These are phyloP conservation scores for Xylaria bambusicola DNA, from an alignment of 495 filamentous ascomycete species.

Conservation along the genomic window DNA sequence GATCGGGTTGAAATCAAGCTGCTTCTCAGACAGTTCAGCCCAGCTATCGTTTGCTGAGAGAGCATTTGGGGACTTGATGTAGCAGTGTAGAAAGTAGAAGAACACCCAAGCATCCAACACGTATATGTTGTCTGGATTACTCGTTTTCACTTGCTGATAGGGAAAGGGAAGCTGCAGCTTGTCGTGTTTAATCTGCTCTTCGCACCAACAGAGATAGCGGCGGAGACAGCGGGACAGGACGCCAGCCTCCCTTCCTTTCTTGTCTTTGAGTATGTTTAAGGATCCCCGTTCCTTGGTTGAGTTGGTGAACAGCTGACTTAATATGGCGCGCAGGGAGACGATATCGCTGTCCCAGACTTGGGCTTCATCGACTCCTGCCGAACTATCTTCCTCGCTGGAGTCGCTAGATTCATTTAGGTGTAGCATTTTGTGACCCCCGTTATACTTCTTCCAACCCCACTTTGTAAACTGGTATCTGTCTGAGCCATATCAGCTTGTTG, in stretches of 20 bases:
- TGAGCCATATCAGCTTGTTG: background rate
- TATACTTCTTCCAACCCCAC: slow-evolving; percentile 13
- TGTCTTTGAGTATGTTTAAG: background rate
- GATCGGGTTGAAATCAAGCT: background rate
- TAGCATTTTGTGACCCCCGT: background rate
- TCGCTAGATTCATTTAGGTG: background rate
- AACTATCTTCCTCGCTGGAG: background rate
- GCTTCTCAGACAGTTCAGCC: background rate
- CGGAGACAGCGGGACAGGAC: background rate
- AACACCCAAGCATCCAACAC: slow-evolving; percentile 8
- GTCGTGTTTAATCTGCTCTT: background rate
- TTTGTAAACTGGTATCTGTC: slow-evolving; percentile 1
- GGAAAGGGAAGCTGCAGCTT: background rate
- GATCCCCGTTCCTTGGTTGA: background rate
- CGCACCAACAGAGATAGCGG: slow-evolving; percentile 5
- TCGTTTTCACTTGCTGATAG: background rate
- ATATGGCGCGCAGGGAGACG: background rate
- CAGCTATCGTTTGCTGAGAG: background rate
- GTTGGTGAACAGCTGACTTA: background rate
- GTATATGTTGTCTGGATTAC: background rate
- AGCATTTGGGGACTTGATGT: background rate
- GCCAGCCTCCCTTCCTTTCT: background rate
- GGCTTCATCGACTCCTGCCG: background rate
- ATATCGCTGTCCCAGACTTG: too few relatives aligned
- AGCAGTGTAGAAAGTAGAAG: slow-evolving; percentile 15